Evolutionary conservation across 805 yeast genomes (phyloP), one percentile per base, ranked within the genome.

Genomic region (Tetrapisispora fleetii): DNA sequence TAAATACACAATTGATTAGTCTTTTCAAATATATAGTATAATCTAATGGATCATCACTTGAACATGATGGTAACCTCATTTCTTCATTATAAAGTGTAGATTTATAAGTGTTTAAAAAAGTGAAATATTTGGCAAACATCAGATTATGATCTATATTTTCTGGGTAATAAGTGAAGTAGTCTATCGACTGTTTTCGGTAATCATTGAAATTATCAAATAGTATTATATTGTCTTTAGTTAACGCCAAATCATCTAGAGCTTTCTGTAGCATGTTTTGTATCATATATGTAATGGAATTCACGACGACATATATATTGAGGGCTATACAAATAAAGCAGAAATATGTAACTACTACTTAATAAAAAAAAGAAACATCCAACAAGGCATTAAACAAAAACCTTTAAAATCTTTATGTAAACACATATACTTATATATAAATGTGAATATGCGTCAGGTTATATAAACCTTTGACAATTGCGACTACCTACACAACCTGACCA

Each of bases 1-100:
- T 76, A 97, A 97, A 91, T 45, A 86, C 75, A 16, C 96, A 91
- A 59, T 85, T 85, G 60, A 85, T 90, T 41, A 85, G 69, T 43
- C 95, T 67, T 30, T 61, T 52, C 35, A 68, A 53, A 48, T 69
- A 68, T 46, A 58, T 51, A n/a, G 48, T 46, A 43, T 63, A 63
- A 47, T 63, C 67, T 7, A 51, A 42, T 17, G 55, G 53, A 58
- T 68, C 55, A 55, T 67, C 59, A 33, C 60, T 48, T 53, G 73
- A 57, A 56, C 72, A 64, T 36, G 59, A 54, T 1, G 69, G 68
- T 39, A 64, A 48, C 22, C 48, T 32, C 6, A 45, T 33, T 18
- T 41, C 18, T 24, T 19, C 17, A 30, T 19, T 21, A 9, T 39
- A 24, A 4, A 24, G 36, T 4, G 32, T 45, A 14, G 41, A 32